phyloP scores from a whole-genome alignment of 1,284 basidiomycete species.

The Ceratobasidium sp. region DNA sequence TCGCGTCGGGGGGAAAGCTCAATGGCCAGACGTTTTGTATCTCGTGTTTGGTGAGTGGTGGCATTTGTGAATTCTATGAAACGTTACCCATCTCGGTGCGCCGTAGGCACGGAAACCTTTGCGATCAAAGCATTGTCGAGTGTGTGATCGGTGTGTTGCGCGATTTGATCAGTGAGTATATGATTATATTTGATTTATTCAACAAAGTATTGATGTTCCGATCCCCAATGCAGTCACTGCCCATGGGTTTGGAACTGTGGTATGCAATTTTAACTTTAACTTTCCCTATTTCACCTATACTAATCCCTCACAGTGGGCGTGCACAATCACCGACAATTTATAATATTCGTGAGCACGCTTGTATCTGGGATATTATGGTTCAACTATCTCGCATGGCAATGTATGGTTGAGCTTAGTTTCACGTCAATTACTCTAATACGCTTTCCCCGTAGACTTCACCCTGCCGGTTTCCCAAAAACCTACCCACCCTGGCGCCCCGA shows the following conservation, averaged over 20 bases:
- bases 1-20: constrained; percentile 85
- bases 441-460: constrained; percentile 52
- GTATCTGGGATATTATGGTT: constrained; percentile 85
- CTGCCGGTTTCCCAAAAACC: constrained; percentile 5
- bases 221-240: constrained; percentile 74
- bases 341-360: constrained; percentile 87
- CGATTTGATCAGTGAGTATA: constrained; percentile 86
- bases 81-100: constrained; percentile 1
- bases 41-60: constrained; percentile 78
- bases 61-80: neutral
- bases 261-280: constrained; percentile 57
- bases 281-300: neutral
- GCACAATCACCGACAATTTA: constrained; percentile 94
- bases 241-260: constrained; percentile 99
- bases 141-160: constrained; percentile 90
- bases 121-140: constrained; percentile 93
- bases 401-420: constrained; percentile 6
- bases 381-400: constrained; percentile 85
- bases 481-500: constrained; percentile 54
- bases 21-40: constrained; percentile 98
- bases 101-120: constrained; percentile 85
- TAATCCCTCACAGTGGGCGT: constrained; percentile 73
- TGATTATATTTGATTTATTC: neutral
- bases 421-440: constrained; percentile 58
- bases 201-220: neutral